Percentiles rank a stretch among this genome's conserved stretches.
Evolutionary conservation across 169 alveolate genomes (phyloP).

Genomic region (Amoebophrya sp.): DNA sequence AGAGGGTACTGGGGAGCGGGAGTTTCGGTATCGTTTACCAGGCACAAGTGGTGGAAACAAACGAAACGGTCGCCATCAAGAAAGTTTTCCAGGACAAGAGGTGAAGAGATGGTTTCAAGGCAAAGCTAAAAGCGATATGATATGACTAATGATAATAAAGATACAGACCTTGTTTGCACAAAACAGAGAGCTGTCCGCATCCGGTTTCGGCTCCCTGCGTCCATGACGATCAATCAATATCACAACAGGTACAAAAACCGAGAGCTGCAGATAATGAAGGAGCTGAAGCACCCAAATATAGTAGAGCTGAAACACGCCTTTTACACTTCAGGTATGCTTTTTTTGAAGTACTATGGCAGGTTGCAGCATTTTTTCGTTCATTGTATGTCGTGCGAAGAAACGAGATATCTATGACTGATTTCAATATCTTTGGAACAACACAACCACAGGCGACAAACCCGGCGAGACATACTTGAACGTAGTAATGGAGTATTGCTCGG

Average conservation of each 20-base stretch:
- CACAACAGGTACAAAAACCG: conserved; percentile 84
- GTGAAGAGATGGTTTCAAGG: no score
- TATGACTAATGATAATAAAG: no score
- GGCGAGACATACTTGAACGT: conserved; percentile 71
- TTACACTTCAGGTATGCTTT: conserved; percentile 57
- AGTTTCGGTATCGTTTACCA: conserved; percentile 51
- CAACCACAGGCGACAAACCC: conserved; percentile 31
- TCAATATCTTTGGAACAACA: no score
- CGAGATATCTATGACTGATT: no score
- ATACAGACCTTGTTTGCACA: no score
- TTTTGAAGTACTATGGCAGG: conserved; percentile 50
- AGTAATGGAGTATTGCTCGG: conserved; percentile 91
- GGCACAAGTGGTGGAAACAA: conserved; percentile 62
- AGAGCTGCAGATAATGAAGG: conserved; percentile 88
- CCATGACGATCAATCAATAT: no score
- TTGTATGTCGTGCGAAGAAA: no score
- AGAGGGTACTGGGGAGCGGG: conserved; percentile 50
- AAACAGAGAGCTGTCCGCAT: no score
- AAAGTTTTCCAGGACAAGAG: conserved; percentile 89
- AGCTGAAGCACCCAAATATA: conserved; percentile 83
- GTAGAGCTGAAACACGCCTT: conserved; percentile 79
- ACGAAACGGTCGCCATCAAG: conserved; percentile 94
- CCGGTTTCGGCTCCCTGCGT: no score
- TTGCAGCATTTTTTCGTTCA: no score
- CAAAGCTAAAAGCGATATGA: no score